Evolutionary conservation across 1,284 basidiomycete species (phyloP).

Genomic region (Rhodotorula sp.): DNA sequence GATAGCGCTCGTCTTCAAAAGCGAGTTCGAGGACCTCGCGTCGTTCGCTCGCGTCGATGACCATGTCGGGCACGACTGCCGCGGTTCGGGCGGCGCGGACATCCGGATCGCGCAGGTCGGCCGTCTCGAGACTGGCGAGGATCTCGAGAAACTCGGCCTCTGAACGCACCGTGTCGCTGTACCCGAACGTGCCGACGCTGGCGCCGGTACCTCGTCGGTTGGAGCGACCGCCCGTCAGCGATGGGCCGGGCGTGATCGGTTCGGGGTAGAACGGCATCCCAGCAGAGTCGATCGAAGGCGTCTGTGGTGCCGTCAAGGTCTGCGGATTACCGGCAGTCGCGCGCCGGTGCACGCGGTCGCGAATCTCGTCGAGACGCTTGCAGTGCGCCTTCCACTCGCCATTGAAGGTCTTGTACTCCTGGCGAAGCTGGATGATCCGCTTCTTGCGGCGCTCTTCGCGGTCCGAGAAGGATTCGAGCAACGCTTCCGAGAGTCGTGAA

Average conservation of each 20-base stretch:
- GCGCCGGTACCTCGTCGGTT: constrained; percentile 36
- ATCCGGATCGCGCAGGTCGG: constrained; percentile 87
- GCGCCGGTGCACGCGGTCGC: constrained; percentile 32
- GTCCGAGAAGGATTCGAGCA: constrained; percentile 26
- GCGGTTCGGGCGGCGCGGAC: constrained; percentile 81
- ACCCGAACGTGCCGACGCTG: constrained; percentile 20
- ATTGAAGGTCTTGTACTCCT: constrained; percentile 38
- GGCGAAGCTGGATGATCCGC: constrained; percentile 38
- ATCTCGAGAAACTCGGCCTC: constrained; percentile 98
- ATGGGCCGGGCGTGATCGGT: constrained; percentile 39
- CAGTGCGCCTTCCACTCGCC: constrained; percentile 42
- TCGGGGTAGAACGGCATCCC: constrained; percentile 41
- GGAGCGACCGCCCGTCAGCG: constrained; percentile 33
- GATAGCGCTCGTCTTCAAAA: constrained; percentile 82
- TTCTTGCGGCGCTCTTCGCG: constrained; percentile 36
- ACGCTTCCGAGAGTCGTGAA: constrained; percentile 26
- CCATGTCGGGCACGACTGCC: constrained; percentile 91
- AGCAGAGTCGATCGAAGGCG: constrained; percentile 40
- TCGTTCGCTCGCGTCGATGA: constrained; percentile 61
- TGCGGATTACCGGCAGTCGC: not conserved
- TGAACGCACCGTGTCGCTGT: constrained; percentile 84
- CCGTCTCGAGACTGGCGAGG: constrained; percentile 84
- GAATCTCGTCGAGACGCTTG: constrained; percentile 40
- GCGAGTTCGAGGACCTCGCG: constrained; percentile 56
- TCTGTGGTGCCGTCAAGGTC: constrained; percentile 22